These are phyloP conservation scores for Blastomyces gilchristii DNA, from an alignment of 2,329 filamentous ascomycete genomes.

Conservation along the genomic window DNA sequence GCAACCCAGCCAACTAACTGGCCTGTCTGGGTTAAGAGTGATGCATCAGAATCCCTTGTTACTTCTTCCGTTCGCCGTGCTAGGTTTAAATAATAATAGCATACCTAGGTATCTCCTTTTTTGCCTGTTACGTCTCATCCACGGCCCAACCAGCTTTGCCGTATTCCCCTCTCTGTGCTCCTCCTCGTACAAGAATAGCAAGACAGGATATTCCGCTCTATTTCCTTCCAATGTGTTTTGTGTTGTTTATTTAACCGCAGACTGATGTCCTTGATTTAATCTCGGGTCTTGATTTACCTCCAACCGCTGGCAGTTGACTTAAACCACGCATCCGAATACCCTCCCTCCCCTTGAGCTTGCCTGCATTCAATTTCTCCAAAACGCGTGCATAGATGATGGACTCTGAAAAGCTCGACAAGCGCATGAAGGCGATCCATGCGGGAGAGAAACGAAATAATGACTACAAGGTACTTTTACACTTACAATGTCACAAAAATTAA, in stretches of 20 bases:
- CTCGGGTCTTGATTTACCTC: not conserved
- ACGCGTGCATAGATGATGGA: slow-evolving; percentile 3
- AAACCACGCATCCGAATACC: not conserved
- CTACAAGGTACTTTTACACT: slow-evolving; percentile 4
- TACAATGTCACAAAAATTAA: not conserved
- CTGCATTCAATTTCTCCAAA: not conserved
- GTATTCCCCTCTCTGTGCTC: not conserved
- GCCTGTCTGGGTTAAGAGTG: not conserved
- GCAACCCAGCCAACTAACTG: not conserved
- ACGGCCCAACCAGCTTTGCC: not conserved
- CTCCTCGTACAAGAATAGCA: not conserved
- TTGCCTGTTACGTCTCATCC: not conserved
- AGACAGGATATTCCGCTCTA: not conserved
- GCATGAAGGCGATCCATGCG: slow-evolving; percentile 5
- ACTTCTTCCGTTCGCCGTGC: not conserved
- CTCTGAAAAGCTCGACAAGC: slow-evolving; percentile 4
- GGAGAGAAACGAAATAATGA: not conserved
- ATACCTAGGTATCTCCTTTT: not conserved
- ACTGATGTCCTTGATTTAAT: not conserved
- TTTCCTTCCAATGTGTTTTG: not conserved
- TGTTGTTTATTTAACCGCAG: not conserved
- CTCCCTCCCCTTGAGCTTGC: not conserved
- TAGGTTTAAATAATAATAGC: too few species aligned
- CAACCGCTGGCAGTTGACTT: not conserved
- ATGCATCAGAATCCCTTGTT: not conserved